A percentile compares a stretch with the other conserved stretches of the same genome.
Conservation (phyloP, 208 protist genomes). For the Trypanosomatidae sp. region DNA sequence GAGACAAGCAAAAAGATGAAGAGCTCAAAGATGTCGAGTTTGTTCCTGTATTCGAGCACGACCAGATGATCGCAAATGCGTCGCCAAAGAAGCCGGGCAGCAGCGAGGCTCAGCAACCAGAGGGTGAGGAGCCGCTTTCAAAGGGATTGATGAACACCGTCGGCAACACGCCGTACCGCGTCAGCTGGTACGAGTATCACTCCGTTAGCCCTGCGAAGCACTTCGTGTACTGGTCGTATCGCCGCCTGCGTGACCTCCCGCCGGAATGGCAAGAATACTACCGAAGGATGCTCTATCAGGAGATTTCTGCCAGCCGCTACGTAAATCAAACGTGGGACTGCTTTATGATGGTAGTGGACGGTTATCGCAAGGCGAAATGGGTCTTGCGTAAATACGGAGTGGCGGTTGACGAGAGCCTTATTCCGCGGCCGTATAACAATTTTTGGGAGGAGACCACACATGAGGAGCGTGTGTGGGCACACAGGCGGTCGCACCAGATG, state of each 20-base stretch:
- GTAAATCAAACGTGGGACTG: conserved; percentile 89
- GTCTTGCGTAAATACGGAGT: conserved; percentile 82
- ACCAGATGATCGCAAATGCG: background rate
- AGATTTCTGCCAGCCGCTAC: conserved; percentile 73
- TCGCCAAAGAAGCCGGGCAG: background rate
- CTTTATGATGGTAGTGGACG: conserved; percentile 92
- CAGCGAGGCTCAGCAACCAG: background rate
- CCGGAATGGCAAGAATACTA: conserved; percentile 88
- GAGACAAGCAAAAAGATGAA: conserved; percentile 20
- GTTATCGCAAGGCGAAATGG: conserved; percentile 87
- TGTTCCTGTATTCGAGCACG: conserved; percentile 20
- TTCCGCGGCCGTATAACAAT: conserved; percentile 88
- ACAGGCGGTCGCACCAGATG: conserved; percentile 82
- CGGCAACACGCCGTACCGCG: conserved; percentile 58
- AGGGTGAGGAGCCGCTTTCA: conserved; percentile 47
- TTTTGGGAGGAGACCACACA: conserved; percentile 91
- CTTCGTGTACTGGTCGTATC: conserved; percentile 85
- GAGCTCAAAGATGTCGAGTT: conserved; percentile 21
- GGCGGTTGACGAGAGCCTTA: conserved; percentile 69
- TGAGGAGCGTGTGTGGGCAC: conserved; percentile 88
- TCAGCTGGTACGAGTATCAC: conserved; percentile 76
- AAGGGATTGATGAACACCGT: conserved; percentile 57
- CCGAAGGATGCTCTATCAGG: conserved; percentile 82
- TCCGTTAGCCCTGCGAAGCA: conserved; percentile 68
- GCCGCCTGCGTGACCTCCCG: conserved; percentile 71